Percentiles rank a stretch among this genome's conserved stretches.
Conservation (phyloP, 2,329 filamentous ascomycete genomes). For the Pyricularia pennisetigena region DNA sequence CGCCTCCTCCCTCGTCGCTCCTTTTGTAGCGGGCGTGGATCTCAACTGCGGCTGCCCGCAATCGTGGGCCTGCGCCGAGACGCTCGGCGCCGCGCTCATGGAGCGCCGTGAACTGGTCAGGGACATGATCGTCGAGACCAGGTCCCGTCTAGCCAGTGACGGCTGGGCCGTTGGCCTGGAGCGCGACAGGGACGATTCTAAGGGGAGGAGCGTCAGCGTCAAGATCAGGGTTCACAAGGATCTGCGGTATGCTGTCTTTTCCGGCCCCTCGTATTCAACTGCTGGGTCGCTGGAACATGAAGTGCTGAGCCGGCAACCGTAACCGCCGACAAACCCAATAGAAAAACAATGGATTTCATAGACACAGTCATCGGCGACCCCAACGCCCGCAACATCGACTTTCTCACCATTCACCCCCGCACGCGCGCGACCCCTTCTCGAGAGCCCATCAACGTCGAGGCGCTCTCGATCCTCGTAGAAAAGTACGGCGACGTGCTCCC, state of each 20-base stretch:
- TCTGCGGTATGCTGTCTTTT: slow-evolving; percentile 30
- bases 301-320: not conserved
- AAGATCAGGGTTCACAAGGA: slow-evolving; percentile 63
- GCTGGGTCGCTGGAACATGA: not conserved
- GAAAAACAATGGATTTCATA: slow-evolving; percentile 51
- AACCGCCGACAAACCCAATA: slow-evolving; percentile 10
- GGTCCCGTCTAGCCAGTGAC: slow-evolving; percentile 36
- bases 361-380: slow-evolving; percentile 47
- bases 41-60: slow-evolving; percentile 68
- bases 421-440: slow-evolving; percentile 50
- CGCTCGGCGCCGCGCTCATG: slow-evolving; percentile 61
- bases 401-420: slow-evolving; percentile 62
- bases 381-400: slow-evolving; percentile 47
- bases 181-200: slow-evolving; percentile 29
- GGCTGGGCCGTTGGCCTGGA: slow-evolving; percentile 41
- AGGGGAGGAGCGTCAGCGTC: slow-evolving; percentile 52
- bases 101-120: slow-evolving; percentile 53
- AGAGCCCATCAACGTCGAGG: slow-evolving; percentile 50
- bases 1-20: slow-evolving; percentile 50
- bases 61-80: slow-evolving; percentile 60
- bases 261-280: not conserved
- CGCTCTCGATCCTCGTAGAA: slow-evolving; percentile 44
- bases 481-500: slow-evolving; percentile 46
- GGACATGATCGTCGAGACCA: slow-evolving; percentile 52
- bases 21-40: slow-evolving; percentile 54